These are phyloP conservation scores for Yamadazyma siamensis DNA, from an alignment of 1,139 yeast genomes.

Conservation along the genomic window DNA sequence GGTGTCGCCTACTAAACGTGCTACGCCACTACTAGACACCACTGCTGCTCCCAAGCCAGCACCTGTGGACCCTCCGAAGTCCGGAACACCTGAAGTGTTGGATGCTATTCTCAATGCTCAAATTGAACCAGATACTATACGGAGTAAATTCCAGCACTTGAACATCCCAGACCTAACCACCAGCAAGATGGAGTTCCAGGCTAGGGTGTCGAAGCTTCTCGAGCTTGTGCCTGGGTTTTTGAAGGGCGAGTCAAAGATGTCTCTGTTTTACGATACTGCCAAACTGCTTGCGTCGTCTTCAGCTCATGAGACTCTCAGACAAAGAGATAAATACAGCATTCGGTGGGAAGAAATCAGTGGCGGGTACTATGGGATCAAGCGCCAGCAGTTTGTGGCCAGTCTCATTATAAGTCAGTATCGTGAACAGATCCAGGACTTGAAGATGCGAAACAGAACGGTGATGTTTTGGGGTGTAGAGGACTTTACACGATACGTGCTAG, in stretches of 20 bases:
- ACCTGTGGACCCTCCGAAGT: too few species aligned
- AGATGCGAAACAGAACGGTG: conserved; percentile 38
- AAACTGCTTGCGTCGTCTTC: conserved; percentile 34
- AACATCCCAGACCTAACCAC: conserved; percentile 25
- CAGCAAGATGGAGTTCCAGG: conserved; percentile 21
- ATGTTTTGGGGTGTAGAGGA: conserved; percentile 60
- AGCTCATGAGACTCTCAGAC: conserved; percentile 41
- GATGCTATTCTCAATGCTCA: conserved; percentile 1
- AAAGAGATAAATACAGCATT: conserved; percentile 43
- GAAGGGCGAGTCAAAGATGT: conserved; percentile 34
- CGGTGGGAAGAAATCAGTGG: conserved; percentile 48
- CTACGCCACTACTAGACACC: too few species aligned
- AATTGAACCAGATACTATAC: neutral
- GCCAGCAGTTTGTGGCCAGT: conserved; percentile 52
- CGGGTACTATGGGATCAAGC: conserved; percentile 61
- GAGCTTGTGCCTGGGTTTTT: conserved; percentile 40
- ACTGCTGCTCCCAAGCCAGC: too few species aligned
- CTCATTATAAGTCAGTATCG: conserved; percentile 27
- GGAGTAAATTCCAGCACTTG: conserved; percentile 18
- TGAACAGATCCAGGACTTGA: conserved; percentile 22
- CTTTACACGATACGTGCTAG: conserved; percentile 56
- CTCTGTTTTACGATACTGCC: conserved; percentile 51
- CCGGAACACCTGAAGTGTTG: too few species aligned
- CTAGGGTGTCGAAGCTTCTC: conserved; percentile 27
- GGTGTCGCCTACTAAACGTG: too few species aligned